Percentiles rank a stretch among this genome's conserved stretches.
phyloP scores from a whole-genome alignment of 176 grass and related monocot species.

The Puccinellia tenuiflora region DNA sequence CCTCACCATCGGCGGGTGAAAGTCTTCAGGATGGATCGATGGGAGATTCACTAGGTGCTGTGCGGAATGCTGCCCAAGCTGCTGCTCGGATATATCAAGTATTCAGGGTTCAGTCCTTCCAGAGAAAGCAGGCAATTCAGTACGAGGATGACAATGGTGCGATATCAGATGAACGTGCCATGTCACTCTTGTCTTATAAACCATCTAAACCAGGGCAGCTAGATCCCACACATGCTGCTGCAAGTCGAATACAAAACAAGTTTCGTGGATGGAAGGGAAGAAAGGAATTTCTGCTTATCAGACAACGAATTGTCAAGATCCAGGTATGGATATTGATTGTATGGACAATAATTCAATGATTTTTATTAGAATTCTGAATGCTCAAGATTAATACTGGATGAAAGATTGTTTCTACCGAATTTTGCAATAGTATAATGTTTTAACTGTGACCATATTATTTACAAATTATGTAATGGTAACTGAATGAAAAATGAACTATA shows the following conservation, averaged over 20 bases:
- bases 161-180: slow-evolving; percentile 62
- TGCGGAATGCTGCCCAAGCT: slow-evolving; percentile 89
- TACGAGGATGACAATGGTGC: slow-evolving; percentile 56
- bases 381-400: neutral
- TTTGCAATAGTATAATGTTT: slow-evolving; percentile 14
- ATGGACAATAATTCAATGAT: neutral
- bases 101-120: slow-evolving; percentile 93
- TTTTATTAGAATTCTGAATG: neutral
- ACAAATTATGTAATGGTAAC: neutral
- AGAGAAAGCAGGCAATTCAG: slow-evolving; percentile 83
- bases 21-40: slow-evolving; percentile 45
- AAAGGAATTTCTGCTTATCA: slow-evolving; percentile 86
- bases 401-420: neutral
- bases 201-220: slow-evolving; percentile 56
- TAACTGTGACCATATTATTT: neutral
- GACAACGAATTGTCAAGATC: slow-evolving; percentile 82
- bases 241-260: slow-evolving; percentile 94
- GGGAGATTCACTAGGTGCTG: slow-evolving; percentile 78
- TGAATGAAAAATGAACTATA: neutral
- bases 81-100: slow-evolving; percentile 76
- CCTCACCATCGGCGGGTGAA: slow-evolving; percentile 27
- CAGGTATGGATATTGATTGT: slow-evolving; percentile 52
- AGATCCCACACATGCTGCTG: slow-evolving; percentile 70
- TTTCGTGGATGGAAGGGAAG: slow-evolving; percentile 87
- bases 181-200: slow-evolving; percentile 67